Evolutionary conservation across 371 early-diverging fungal species (phyloP), one percentile per base, ranked within the genome.

Genomic region (Parasitella parasitica): DNA sequence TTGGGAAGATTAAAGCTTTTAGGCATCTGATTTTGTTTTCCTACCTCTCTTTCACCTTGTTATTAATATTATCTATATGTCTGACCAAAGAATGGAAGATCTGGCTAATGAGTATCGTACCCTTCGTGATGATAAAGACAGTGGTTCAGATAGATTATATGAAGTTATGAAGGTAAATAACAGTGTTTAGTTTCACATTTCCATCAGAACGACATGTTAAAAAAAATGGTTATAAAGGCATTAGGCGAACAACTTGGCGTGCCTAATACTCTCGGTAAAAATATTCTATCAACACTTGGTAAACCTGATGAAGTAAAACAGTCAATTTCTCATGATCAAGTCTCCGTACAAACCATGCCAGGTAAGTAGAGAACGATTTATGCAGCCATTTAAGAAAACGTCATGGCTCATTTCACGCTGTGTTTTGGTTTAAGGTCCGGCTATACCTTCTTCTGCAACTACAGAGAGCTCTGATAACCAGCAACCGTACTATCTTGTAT

Each of bases 271-370:
- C 76, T 79, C 11, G 83, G 81, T 1, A 58, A 74, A 1, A 61
- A 77, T 20, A 73, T 82, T 26, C 53, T 80, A 39, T 53, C 52
- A 13, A 70, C 68, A 8, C 38, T 87, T 75, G 86, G 86, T 16
- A 61, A 75, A 16, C 87, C 87, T 20, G 85, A 85, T 64, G 83
- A 80, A 62, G 57, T 80, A 27, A 76, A 69, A 26, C 70, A 70
- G 18, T 50, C 66, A 27, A 59, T 81, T 66, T 48, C 52, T 2
- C 59, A 71, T 12, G 64, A 59, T 28, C 49, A 35, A 13, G 54
- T 53, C 20, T 22, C 70, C 59, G 34, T 76, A 59, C 35, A 34
- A 54, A 71, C 65, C 18, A 81, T 81, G 81, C 81, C 81, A 37
- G 81, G 81, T 49, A 39, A 66, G 32, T 32, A 8, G 32, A 32